A percentile compares a stretch with the other conserved stretches of the same genome.
These are phyloP conservation scores for Termitomyces heimii DNA, from an alignment of 768 basidiomycete genomes.

Conservation along the genomic window DNA sequence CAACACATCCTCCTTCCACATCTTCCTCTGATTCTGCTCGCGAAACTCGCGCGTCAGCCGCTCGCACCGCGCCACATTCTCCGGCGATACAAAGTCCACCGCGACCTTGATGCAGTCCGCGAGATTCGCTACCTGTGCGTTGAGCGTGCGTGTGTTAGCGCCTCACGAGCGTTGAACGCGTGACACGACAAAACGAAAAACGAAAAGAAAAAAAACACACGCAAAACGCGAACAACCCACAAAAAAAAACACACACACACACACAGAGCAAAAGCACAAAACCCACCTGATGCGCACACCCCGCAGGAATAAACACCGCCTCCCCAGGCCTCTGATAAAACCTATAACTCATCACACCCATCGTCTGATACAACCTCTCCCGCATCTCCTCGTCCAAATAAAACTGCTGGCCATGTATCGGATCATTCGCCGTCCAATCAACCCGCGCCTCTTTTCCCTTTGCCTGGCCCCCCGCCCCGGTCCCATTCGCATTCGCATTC, in stretches of 20 bases:
- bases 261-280: slow-evolving; percentile 19
- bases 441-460: slow-evolving; percentile 8
- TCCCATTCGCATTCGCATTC: neutral
- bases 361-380: slow-evolving; percentile 57
- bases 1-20: slow-evolving; percentile 93
- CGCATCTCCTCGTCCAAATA: slow-evolving; percentile 73
- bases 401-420: slow-evolving; percentile 86
- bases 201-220: too few species aligned
- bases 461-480: neutral
- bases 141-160: slow-evolving; percentile 1
- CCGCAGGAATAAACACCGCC: slow-evolving; percentile 93
- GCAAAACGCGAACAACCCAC: too few species aligned
- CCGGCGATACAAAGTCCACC: slow-evolving; percentile 90
- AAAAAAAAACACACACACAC: too few species aligned
- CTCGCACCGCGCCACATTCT: slow-evolving; percentile 86
- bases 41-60: slow-evolving; percentile 84
- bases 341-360: slow-evolving; percentile 72
- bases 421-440: slow-evolving; percentile 43
- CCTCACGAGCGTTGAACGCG: too few species aligned
- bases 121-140: slow-evolving; percentile 74
- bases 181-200: too few species aligned
- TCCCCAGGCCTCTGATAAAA: slow-evolving; percentile 91
- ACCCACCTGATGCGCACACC: slow-evolving; percentile 91
- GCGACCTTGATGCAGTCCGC: slow-evolving; percentile 97
- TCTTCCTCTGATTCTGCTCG: slow-evolving; percentile 79